Evolutionary conservation across 2,329 filamentous ascomycete species (phyloP).

Genomic region (Gliomastix tumulicola): DNA sequence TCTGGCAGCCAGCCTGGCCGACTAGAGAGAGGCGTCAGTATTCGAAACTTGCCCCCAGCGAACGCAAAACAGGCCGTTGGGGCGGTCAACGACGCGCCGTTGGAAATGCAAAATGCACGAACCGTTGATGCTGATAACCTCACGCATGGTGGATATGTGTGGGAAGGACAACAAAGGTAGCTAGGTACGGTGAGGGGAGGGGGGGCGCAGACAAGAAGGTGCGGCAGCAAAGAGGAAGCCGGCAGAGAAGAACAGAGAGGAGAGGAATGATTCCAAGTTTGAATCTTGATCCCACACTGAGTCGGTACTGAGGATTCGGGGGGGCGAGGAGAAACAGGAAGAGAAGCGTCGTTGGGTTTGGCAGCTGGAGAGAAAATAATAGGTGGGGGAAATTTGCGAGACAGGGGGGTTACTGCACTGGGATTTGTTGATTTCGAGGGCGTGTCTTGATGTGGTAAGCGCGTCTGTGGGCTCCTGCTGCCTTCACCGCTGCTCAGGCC

Average conservation of each 20-base stretch:
- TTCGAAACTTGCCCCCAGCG: too few relatives aligned
- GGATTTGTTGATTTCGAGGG: slow-evolving; percentile 29
- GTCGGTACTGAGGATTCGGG: too few relatives aligned
- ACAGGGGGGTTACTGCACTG: slow-evolving; percentile 14
- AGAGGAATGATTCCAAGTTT: slow-evolving; percentile 18
- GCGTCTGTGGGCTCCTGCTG: slow-evolving; percentile 3
- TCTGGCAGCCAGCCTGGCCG: slow-evolving; percentile 99
- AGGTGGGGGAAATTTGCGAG: slow-evolving; percentile 40
- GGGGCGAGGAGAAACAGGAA: slow-evolving; percentile 15
- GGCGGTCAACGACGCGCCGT: slow-evolving; percentile 17
- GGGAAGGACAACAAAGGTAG: slow-evolving; percentile 13
- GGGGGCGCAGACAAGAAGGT: slow-evolving; percentile 10
- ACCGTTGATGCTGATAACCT: slow-evolving; percentile 99
- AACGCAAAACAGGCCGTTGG: background rate
- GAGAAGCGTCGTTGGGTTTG: slow-evolving; percentile 11
- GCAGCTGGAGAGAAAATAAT: slow-evolving; percentile 22
- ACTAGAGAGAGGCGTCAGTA: slow-evolving; percentile 49
- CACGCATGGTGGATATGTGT: slow-evolving; percentile 70
- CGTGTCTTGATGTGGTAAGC: slow-evolving; percentile 6
- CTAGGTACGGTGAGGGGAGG: slow-evolving; percentile 13
- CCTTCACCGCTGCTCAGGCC: slow-evolving; percentile 2
- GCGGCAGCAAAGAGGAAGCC: slow-evolving; percentile 22
- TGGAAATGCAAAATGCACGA: slow-evolving; percentile 33
- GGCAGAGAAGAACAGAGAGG: slow-evolving; percentile 19
- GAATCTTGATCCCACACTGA: too few relatives aligned